Evolutionary conservation across 2,329 filamentous ascomycete genomes (phyloP).

Genomic region (Trichoderma guizhouense): DNA sequence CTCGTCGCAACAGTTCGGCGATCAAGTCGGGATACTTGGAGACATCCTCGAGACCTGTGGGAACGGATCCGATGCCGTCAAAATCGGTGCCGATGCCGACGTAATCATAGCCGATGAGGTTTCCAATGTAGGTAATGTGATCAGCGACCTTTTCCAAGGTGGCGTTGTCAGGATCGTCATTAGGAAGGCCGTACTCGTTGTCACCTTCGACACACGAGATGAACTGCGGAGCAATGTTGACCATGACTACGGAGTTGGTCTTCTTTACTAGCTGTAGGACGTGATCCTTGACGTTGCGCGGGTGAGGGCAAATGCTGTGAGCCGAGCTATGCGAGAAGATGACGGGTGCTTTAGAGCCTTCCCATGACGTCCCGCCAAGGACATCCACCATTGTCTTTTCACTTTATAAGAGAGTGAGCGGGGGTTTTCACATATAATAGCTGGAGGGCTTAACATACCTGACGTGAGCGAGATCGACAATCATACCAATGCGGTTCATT

Average conservation of each 20-base stretch:
- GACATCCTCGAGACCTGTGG: constrained; percentile 78
- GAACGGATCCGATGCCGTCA: constrained; percentile 68
- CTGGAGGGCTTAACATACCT: constrained; percentile 32
- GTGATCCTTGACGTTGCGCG: constrained; percentile 84
- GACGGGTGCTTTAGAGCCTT: constrained; percentile 72
- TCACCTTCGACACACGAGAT: constrained; percentile 67
- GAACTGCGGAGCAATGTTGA: constrained; percentile 83
- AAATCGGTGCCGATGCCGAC: constrained; percentile 90
- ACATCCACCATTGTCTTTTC: constrained; percentile 83
- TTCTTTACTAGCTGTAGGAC: constrained; percentile 73
- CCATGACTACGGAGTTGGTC: constrained; percentile 77
- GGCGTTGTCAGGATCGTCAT: constrained; percentile 62
- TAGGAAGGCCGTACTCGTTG: constrained; percentile 62
- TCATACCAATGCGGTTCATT: constrained; percentile 93
- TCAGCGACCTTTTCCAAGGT: constrained; percentile 74
- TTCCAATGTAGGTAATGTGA: constrained; percentile 80
- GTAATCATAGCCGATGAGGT: constrained; percentile 79
- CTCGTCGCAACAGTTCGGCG: constrained; percentile 67
- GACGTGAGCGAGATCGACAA: constrained; percentile 82
- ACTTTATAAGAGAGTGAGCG: constrained; percentile 35
- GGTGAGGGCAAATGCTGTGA: constrained; percentile 77
- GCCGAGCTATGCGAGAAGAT: constrained; percentile 90
- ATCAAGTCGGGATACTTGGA: constrained; percentile 78
- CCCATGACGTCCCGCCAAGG: constrained; percentile 63
- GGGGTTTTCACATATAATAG: neutral